Base-by-base conservation (phyloP, 192 early-diverging fungal genomes). In the Helicostylum pulchrum region DNA sequence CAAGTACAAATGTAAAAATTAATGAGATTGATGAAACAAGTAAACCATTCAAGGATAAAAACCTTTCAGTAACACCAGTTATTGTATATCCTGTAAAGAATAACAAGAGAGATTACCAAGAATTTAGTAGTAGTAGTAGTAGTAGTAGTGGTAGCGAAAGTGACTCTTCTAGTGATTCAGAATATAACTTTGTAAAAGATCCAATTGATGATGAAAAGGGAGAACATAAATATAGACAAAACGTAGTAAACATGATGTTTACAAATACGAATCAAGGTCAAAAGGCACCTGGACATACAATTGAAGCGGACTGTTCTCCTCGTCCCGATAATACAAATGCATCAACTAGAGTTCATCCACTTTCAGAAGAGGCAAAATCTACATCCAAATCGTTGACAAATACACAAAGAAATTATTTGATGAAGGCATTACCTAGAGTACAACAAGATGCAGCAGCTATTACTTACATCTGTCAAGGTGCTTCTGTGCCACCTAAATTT, bases 401-500 rank as follows among this genome's bases (percentile, higher is more conserved):
- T 26, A 26, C 2, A 26, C 45, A 63, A 43, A 21, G 48, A 11
- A 32, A 47, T 2, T 69, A 62, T 60, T 43, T 64, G 20, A 8
- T 34, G 49, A 62, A 57, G 53, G 20, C 44, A 32, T 72, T 79
- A 19, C 81, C 78, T 2, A 65, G 57, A 63, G 81, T 87, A 0
- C 70, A 34, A n/a, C 86, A 85, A 2, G 74, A 76, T 7, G 66
- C 77, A 4, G 70, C 55, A 3, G 82, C 78, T 1, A 69, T 91
- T 36, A 81, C 81, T 59, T 97, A 92, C 57, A 89, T 95, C 11
- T 86, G 86, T 63, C 80, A 85, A 62, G 88, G 90, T 0, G 88
- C 90, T 1, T 78, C 78, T 4, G 80, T 88, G 23, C 85, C 81
- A 0, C 92, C 94, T 21, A 95, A 94, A 65, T 95, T 97, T 70